Conservation (phyloP, 2,329 filamentous ascomycete genomes). For the Ascochyta lentis region DNA sequence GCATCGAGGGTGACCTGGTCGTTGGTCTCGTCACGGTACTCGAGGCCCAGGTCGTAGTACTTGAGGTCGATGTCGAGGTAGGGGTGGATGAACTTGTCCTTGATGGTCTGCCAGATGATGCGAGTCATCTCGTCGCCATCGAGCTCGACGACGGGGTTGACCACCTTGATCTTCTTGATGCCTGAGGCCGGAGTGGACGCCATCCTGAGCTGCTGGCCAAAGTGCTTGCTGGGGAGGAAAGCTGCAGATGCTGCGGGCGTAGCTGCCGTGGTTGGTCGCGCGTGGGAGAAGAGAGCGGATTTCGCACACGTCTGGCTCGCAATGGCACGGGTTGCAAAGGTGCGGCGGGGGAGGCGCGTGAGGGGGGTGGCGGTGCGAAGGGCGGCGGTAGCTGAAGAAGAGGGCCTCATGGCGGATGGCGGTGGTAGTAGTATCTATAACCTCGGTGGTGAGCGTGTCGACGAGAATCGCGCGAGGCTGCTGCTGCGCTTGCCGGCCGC, state of each 20-base stretch:
- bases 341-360: conserved; percentile 30
- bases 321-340: conserved; percentile 42
- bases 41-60: conserved; percentile 93
- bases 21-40: conserved; percentile 94
- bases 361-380: conserved; percentile 30
- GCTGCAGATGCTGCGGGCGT: conserved; percentile 16
- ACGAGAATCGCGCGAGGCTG: conserved; percentile 22
- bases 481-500: conserved; percentile 34
- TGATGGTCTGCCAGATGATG: conserved; percentile 99
- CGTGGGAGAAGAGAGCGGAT: conserved; percentile 30
- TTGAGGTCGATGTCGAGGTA: conserved; percentile 98
- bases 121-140: conserved; percentile 96
- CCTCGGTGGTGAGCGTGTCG: conserved; percentile 32
- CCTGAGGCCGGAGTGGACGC: conserved; percentile 60
- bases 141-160: conserved; percentile 97
- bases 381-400: conserved; percentile 36
- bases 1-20: conserved; percentile 95
- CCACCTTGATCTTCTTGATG: conserved; percentile 99
- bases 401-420: conserved; percentile 38
- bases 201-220: conserved; percentile 39
- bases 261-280: conserved; percentile 24
- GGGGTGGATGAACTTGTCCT: conserved; percentile 97
- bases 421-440: conserved; percentile 27
- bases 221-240: conserved; percentile 3
- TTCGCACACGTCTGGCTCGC: conserved; percentile 32